Conservation (phyloP, 768 basidiomycete species). For the Hysterangium stoloniferum region DNA sequence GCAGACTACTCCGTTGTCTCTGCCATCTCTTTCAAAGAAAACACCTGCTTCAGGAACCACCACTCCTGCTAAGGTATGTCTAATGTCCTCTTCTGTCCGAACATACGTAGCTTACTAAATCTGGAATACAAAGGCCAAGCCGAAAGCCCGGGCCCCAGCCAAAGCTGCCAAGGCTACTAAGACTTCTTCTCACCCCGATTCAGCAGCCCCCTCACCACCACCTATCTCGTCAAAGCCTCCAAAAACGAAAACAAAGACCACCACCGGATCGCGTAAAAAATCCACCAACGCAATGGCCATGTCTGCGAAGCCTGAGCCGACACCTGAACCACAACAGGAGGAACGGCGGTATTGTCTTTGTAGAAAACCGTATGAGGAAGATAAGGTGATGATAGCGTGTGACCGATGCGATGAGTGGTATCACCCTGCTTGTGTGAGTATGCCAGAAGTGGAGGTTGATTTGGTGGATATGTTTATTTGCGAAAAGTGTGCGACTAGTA, state of each 20-base stretch:
- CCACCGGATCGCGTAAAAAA: neutral
- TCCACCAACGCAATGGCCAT: conserved; percentile 21
- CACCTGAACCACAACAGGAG: conserved; percentile 43
- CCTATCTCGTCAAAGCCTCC: neutral
- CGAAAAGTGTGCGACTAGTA: conserved; percentile 70
- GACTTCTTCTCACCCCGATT: neutral
- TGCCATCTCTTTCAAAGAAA: neutral
- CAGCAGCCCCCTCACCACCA: neutral
- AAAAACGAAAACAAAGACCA: conserved; percentile 1
- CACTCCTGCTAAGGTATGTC: neutral
- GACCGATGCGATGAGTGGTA: conserved; percentile 96
- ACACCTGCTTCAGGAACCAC: neutral
- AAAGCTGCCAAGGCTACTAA: neutral
- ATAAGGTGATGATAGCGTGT: conserved; percentile 87
- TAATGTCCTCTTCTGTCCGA: neutral
- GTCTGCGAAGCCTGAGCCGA: conserved; percentile 52
- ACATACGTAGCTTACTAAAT: neutral
- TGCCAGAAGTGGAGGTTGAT: conserved; percentile 75
- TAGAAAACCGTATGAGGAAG: conserved; percentile 80
- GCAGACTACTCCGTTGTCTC: neutral
- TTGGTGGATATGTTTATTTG: conserved; percentile 92
- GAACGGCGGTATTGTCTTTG: conserved; percentile 86
- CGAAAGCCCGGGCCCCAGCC: neutral
- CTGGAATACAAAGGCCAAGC: neutral
- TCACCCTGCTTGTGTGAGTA: conserved; percentile 76